Evolutionary conservation across 805 yeast genomes (phyloP), one percentile per base, ranked within the genome.

Genomic region (Kluyveromyces dobzhanskii): DNA sequence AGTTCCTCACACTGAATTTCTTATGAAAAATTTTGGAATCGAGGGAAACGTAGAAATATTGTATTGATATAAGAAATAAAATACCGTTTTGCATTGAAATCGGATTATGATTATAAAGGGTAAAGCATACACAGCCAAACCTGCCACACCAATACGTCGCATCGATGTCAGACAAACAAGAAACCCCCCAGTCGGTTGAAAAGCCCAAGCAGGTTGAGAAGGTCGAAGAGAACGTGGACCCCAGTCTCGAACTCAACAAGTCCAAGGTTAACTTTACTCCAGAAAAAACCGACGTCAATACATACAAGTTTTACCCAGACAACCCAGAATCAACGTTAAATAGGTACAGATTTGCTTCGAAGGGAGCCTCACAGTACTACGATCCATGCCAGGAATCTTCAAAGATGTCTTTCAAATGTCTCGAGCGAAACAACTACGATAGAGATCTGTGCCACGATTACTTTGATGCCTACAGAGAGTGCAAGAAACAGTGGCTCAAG

Each of bases 301-400:
- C 50, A 8, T 59, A 44, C 43, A 49, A 53, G 29, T 61, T 54
- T 35, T 60, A 83, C 52, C 97, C 97, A 0, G 98, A 92, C 48
- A 77, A 78, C 39, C 97, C 97, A 17, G 78, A 82, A 7, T 75
- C 79, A 29, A 71, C 75, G 38, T 63, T 75, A 18, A 88, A 85
- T 56, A 78, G 78, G 53, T 73, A 73, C 45, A 67, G 76, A 42
- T 87, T 87, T 68, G 68, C 77, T 1, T 64, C 75, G 13, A 88
- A 90, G 52, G 88, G 75, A 25, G 81, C 94, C 3, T 80, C 94
- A 5, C 76, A 82, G 56, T 92, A 71, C 59, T 90, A 82, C 53
- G 97, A 90, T 56, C 98, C 98, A 0, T 90, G 98, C 61, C 82
- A 79, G 34, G 92, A 87, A 53, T 79, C 92, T 27, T 72, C 96